These are phyloP conservation scores for Amaranthus hypochondriacus DNA, from an alignment of 148 eudicot genomes.

Conservation along the genomic window DNA sequence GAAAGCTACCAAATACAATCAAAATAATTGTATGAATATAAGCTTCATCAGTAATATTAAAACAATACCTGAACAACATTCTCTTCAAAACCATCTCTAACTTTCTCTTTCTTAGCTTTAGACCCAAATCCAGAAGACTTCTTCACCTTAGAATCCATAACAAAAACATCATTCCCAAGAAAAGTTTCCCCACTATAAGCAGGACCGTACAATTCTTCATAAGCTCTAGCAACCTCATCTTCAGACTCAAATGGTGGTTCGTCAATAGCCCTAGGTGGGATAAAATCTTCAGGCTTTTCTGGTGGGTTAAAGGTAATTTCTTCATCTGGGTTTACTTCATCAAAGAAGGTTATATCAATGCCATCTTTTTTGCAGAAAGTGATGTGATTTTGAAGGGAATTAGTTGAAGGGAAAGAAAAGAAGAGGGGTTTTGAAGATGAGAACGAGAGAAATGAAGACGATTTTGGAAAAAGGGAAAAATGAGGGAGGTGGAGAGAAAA, in stretches of 20 bases:
- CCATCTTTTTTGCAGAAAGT: constrained; percentile 27
- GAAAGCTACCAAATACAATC: not conserved
- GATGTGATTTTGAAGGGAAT: constrained; percentile 15
- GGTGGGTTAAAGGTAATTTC: constrained; percentile 50
- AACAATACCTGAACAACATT: constrained; percentile 43
- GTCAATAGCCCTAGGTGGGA: constrained; percentile 53
- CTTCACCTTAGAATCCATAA: constrained; percentile 68
- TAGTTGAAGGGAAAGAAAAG: constrained; percentile 23
- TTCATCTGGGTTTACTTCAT: constrained; percentile 42
- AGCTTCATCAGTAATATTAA: not conserved
- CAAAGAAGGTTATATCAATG: constrained; percentile 45
- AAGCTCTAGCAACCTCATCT: constrained; percentile 63
- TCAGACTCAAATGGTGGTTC: constrained; percentile 67
- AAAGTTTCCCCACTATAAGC: constrained; percentile 67
- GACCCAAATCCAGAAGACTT: constrained; percentile 51
- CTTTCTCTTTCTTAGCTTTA: constrained; percentile 56
- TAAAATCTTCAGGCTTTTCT: constrained; percentile 55
- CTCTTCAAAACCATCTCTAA: constrained; percentile 85
- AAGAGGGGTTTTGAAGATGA: constrained; percentile 11
- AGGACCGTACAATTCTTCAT: constrained; percentile 80
- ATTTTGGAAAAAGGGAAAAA: not conserved
- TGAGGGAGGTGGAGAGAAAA: constrained; percentile 4
- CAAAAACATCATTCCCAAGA: constrained; percentile 63
- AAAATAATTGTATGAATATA: not conserved
- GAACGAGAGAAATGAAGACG: constrained; percentile 3